A percentile compares a stretch with the other conserved stretches of the same genome.
Conservation (phyloP, 768 basidiomycete species). For the Thelephora ganbajun region DNA sequence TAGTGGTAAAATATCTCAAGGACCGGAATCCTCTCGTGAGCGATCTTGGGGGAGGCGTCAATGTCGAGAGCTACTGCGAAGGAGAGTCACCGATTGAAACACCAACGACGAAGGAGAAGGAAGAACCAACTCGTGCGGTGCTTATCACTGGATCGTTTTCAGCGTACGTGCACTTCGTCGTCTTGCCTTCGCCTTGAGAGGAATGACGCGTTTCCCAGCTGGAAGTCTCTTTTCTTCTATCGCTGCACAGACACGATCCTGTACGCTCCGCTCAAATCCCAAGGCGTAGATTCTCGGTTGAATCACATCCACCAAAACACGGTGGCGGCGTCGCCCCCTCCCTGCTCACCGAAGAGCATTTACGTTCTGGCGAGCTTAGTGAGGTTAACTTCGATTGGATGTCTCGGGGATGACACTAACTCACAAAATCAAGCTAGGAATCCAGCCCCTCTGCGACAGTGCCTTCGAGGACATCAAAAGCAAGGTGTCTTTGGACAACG, state of each 20-base stretch:
- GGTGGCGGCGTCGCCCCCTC: background rate
- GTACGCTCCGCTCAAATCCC: conserved; percentile 8
- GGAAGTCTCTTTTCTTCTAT: conserved; percentile 11
- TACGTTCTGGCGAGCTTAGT: conserved; percentile 13
- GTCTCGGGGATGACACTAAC: background rate
- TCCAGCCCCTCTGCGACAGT: background rate
- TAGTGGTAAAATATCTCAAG: conserved; percentile 5
- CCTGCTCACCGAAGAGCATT: conserved; percentile 15
- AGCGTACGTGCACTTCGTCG: no score
- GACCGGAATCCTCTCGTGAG: conserved; percentile 1
- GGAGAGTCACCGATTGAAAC: conserved; percentile 5
- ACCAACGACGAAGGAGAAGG: conserved; percentile 4
- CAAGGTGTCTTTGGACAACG: background rate
- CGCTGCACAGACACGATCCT: conserved; percentile 6
- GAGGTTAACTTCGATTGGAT: background rate
- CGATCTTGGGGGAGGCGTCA: conserved; percentile 3
- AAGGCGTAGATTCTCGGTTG: background rate
- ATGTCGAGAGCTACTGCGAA: conserved; percentile 2
- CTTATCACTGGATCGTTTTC: no score
- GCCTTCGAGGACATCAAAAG: background rate
- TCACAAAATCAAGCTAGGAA: background rate
- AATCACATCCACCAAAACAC: background rate
- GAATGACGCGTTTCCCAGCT: background rate
- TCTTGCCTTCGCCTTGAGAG: no score
- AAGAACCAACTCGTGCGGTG: background rate